Evolutionary conservation across 208 protist species (phyloP).

Genomic region (Trypanosoma conorhini): DNA sequence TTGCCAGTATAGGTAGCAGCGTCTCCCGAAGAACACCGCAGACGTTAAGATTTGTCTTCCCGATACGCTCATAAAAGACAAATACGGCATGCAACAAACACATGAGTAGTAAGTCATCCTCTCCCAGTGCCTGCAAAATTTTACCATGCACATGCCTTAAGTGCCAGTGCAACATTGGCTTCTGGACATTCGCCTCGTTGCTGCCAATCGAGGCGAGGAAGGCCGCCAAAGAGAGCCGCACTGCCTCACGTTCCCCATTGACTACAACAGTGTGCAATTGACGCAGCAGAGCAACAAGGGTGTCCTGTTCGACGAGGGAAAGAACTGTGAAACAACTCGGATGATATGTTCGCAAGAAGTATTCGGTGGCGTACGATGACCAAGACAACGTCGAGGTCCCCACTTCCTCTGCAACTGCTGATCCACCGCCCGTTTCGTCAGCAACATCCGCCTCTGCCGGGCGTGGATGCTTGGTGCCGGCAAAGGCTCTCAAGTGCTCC

Average conservation of each 20-base stretch:
- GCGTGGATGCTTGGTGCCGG: constrained; percentile 1
- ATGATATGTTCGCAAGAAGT: constrained; percentile 59
- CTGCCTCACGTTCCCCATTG: constrained; percentile 9
- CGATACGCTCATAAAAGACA: constrained; percentile 19
- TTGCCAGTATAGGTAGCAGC: constrained; percentile 20
- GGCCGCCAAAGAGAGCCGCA: background rate
- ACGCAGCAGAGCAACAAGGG: constrained; percentile 39
- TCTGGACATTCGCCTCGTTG: background rate
- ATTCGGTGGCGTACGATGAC: constrained; percentile 18
- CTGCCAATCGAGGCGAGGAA: constrained; percentile 2
- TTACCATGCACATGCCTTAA: constrained; percentile 6
- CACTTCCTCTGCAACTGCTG: background rate
- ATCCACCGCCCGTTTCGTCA: background rate
- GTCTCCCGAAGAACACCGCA: constrained; percentile 7
- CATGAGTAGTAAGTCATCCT: constrained; percentile 21
- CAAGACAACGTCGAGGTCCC: background rate
- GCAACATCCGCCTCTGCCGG: background rate
- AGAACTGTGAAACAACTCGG: constrained; percentile 65
- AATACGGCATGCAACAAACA: constrained; percentile 27
- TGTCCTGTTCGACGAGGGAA: constrained; percentile 45
- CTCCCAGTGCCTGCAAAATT: constrained; percentile 16
- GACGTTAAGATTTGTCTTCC: constrained; percentile 25
- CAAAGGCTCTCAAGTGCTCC: background rate
- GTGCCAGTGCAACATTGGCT: constrained; percentile 17
- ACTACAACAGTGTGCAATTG: constrained; percentile 35